Percentiles rank a stretch among this genome's conserved stretches.
Evolutionary conservation across 352 stramenopile species (phyloP).

Genomic region (Globisporangium paddicum): DNA sequence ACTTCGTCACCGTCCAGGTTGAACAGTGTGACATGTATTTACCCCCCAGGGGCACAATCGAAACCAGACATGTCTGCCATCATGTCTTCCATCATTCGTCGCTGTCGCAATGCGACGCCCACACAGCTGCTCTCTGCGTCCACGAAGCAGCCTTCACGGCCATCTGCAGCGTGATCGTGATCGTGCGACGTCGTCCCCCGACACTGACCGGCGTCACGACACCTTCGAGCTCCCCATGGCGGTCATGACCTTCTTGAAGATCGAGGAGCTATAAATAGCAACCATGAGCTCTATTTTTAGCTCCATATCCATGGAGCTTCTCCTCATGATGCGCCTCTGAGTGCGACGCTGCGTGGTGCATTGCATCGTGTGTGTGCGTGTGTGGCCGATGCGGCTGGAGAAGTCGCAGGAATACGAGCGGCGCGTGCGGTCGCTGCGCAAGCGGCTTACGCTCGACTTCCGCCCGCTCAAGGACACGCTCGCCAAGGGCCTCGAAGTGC

Average conservation of each 20-base stretch:
- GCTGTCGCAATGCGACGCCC: background rate
- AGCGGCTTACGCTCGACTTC: conserved; percentile 54
- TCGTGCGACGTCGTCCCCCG: background rate
- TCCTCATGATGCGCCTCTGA: background rate
- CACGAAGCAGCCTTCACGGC: background rate
- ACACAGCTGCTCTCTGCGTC: background rate
- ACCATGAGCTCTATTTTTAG: no score
- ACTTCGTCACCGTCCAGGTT: background rate
- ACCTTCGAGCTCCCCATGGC: background rate
- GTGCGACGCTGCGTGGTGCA: background rate
- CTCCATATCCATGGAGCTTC: no score
- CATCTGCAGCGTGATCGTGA: background rate
- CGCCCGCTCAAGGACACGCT: conserved; percentile 44
- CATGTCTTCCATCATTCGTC: background rate
- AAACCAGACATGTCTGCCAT: background rate
- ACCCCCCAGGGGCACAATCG: background rate
- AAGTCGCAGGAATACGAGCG: conserved; percentile 32
- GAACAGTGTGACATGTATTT: background rate
- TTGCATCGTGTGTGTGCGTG: background rate
- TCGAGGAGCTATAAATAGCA: background rate
- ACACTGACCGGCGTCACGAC: background rate
- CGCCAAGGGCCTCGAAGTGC: conserved; percentile 36
- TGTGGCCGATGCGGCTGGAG: conserved; percentile 17
- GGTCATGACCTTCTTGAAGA: background rate
- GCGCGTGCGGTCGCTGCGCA: conserved; percentile 36